These are phyloP conservation scores for Artemisia tridentata DNA, from an alignment of 129 eudicot genomes.

Conservation along the genomic window DNA sequence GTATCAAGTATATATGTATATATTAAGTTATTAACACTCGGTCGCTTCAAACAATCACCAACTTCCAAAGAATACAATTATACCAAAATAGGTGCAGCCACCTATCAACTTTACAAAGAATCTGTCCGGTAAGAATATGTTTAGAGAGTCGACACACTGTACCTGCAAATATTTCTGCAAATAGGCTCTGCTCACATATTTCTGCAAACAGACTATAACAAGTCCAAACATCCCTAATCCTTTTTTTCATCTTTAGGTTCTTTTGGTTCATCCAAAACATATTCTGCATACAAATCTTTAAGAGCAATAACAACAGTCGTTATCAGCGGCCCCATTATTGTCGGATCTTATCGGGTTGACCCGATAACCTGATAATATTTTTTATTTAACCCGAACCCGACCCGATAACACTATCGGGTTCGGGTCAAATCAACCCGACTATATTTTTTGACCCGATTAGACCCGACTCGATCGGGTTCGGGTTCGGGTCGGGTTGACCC, in stretches of 20 bases:
- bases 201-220: conserved; percentile 7
- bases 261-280: conserved; percentile 67
- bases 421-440: too few relatives aligned
- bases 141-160: conserved; percentile 5
- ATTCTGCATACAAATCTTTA: conserved; percentile 84
- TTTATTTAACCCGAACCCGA: too few relatives aligned
- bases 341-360: too few relatives aligned
- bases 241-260: conserved; percentile 52
- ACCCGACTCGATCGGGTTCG: too few relatives aligned
- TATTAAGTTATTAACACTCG: conserved; percentile 7
- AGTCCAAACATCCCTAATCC: conserved; percentile 25
- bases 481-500: too few relatives aligned
- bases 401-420: too few relatives aligned
- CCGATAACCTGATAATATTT: too few relatives aligned
- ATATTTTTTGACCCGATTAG: too few relatives aligned
- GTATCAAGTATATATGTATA: neutral
- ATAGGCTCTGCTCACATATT: conserved; percentile 4
- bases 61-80: conserved; percentile 22
- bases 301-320: conserved; percentile 92
- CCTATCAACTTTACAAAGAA: conserved; percentile 27
- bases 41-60: conserved; percentile 14
- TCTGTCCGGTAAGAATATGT: neutral
- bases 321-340: conserved; percentile 96
- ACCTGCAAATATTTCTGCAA: neutral
- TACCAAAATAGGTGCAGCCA: neutral